Evolutionary conservation across 1,284 basidiomycete genomes (phyloP), one percentile per base, ranked within the genome.

Genomic region (Leccinum pachyderme): DNA sequence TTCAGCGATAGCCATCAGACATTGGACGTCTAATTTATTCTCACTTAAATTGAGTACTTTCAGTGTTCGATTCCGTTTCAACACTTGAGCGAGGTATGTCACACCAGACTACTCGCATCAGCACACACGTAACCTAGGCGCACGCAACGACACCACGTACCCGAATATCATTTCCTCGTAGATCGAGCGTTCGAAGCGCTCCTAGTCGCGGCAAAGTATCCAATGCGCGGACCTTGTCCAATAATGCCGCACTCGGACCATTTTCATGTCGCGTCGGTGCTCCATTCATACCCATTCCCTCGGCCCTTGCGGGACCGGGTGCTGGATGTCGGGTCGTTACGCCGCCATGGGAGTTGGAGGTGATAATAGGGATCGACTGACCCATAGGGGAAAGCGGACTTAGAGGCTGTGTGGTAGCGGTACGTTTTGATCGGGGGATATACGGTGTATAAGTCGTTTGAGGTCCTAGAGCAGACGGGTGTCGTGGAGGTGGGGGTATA

Each of bases 41-140:
- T 98, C 95, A 65, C 90, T 89, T 47, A 98, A 73, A 69, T 98
- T 98, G 31, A 98, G 80, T 12, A 98, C 89, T 70, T 95, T 96
- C 37, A 99, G 77, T 1, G 96, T 98, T 29, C 95, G 80, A 72
- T 99, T 99, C 43, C 95, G 86, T 71, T 98, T 98, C 58, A 99
- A 76, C 0, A 98, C 95, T 73, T 98, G 95, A 0, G 94, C 90
- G 41, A 99, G 84, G 70, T 97, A 97, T 0, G 83, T 84, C 25
- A 98, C 88, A 0, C 95, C 95, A 51, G 72, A 82, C 90, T 61
- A 15, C 24, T 28, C 27, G 15, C 44, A 12, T 46, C 44, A 46
- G 44, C 37, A 15, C 9, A 9, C 9, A 5, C 5, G n/a, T 18
- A n/a, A 39, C 9, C 18, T 0, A 39, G 1, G 5, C 18, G 9